These are phyloP conservation scores for Epichloe glyceriae DNA, from an alignment of 2,329 filamentous ascomycete genomes.

Conservation along the genomic window DNA sequence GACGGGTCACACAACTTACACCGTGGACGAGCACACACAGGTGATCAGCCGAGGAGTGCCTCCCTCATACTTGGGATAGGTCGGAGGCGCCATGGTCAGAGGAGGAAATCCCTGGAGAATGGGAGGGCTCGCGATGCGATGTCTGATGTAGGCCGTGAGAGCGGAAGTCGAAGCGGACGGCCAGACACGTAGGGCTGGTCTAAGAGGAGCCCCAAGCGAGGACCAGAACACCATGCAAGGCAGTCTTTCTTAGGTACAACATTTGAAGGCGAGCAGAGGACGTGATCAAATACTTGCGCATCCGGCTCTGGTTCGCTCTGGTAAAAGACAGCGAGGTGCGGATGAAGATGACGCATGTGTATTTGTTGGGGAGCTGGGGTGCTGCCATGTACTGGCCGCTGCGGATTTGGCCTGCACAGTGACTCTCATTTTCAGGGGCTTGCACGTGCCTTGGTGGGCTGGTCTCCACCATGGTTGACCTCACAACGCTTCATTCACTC, in stretches of 20 bases:
- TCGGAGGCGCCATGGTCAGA: conserved; percentile 7
- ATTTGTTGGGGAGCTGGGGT: background rate
- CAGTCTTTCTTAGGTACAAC: conserved; percentile 1
- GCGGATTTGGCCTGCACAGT: background rate
- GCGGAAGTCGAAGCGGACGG: background rate
- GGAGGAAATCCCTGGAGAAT: conserved; percentile 1
- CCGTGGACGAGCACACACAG: conserved; percentile 68
- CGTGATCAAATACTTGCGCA: background rate
- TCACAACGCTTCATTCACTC: no score
- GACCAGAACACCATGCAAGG: conserved; percentile 7
- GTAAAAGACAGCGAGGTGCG: background rate
- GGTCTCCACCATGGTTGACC: no score
- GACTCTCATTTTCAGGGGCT: background rate
- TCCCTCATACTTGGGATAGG: conserved; percentile 27
- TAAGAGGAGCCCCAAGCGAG: conserved; percentile 5
- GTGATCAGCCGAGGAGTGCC: conserved; percentile 48
- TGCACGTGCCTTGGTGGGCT: no score
- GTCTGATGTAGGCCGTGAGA: conserved; percentile 10
- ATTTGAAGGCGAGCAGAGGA: conserved; percentile 1
- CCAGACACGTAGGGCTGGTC: conserved; percentile 5
- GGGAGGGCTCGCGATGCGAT: conserved; percentile 5
- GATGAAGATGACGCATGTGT: background rate
- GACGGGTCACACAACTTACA: conserved; percentile 31
- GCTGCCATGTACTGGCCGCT: background rate
- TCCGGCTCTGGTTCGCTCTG: background rate